phyloP scores from a whole-genome alignment of 169 alveolate genomes.

The Eimeria sp. region DNA sequence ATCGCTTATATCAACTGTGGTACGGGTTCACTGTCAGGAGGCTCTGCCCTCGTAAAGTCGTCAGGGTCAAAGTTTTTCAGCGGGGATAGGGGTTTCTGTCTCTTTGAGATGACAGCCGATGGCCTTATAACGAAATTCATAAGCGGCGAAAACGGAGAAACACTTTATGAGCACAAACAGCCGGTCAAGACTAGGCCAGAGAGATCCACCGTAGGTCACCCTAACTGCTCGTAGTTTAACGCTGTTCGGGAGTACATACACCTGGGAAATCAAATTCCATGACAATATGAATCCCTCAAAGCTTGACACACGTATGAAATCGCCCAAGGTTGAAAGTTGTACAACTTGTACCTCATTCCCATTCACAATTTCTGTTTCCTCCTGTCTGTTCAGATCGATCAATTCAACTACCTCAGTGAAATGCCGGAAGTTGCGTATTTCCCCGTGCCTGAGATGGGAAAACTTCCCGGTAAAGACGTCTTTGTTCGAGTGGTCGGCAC shows the following conservation, averaged over 20 bases:
- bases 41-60: constrained; percentile 85
- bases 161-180: constrained; percentile 88
- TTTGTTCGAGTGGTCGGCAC: constrained; percentile 92
- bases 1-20: constrained; percentile 90
- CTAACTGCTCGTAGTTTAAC: background rate
- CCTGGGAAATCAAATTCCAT: too few species aligned
- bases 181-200: constrained; percentile 87
- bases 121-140: constrained; percentile 91
- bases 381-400: constrained; percentile 56
- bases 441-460: constrained; percentile 90
- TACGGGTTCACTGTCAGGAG: constrained; percentile 88
- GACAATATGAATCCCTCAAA: background rate
- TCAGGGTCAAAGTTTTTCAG: constrained; percentile 88
- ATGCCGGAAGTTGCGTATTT: constrained; percentile 89
- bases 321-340: background rate
- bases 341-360: constrained; percentile 4
- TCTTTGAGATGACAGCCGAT: constrained; percentile 90
- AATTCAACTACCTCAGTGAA: constrained; percentile 82
- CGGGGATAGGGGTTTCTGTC: constrained; percentile 91
- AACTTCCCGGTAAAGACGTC: constrained; percentile 90
- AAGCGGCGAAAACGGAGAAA: constrained; percentile 89
- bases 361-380: background rate
- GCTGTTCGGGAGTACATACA: background rate
- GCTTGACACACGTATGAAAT: too few species aligned
- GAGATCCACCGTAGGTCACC: constrained; percentile 86